These are phyloP conservation scores for Pontederia paniculata DNA, from an alignment of 176 grass and related monocot genomes.

Conservation along the genomic window DNA sequence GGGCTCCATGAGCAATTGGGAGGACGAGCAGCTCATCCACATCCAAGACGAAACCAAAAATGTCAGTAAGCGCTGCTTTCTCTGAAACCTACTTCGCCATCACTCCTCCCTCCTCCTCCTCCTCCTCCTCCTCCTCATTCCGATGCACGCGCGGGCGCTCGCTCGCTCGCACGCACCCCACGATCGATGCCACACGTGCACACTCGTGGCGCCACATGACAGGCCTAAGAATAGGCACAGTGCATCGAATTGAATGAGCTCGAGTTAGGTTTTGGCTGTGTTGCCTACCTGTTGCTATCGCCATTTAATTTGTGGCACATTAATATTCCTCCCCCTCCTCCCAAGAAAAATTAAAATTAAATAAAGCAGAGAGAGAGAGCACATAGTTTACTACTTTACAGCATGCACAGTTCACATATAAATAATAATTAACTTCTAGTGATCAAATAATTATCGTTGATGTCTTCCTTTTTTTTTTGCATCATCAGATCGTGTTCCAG, in stretches of 20 bases:
- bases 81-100: neutral
- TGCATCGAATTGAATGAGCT: conserved; percentile 20
- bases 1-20: conserved; percentile 29
- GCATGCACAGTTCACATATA: too few relatives aligned
- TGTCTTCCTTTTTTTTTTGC: too few relatives aligned
- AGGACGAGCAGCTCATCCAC: conserved; percentile 35
- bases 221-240: conserved; percentile 23
- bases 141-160: conserved; percentile 51
- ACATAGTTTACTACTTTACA: too few relatives aligned
- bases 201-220: conserved; percentile 57
- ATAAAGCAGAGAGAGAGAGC: too few relatives aligned
- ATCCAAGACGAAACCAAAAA: conserved; percentile 86
- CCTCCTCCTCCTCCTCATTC: neutral
- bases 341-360: too few relatives aligned
- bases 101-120: neutral
- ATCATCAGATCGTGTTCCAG: conserved; percentile 69
- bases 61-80: conserved; percentile 36
- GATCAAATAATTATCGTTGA: too few relatives aligned
- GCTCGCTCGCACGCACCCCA: conserved; percentile 44
- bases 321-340: neutral
- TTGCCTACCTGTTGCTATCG: conserved; percentile 28
- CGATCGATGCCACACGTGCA: conserved; percentile 70
- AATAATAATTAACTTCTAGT: neutral
- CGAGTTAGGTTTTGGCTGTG: conserved; percentile 11
- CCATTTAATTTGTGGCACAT: conserved; percentile 30